Evolutionary conservation across 2,329 filamentous ascomycete genomes (phyloP), one percentile per base, ranked within the genome.

Genomic region (Penicillium griseofulvum): DNA sequence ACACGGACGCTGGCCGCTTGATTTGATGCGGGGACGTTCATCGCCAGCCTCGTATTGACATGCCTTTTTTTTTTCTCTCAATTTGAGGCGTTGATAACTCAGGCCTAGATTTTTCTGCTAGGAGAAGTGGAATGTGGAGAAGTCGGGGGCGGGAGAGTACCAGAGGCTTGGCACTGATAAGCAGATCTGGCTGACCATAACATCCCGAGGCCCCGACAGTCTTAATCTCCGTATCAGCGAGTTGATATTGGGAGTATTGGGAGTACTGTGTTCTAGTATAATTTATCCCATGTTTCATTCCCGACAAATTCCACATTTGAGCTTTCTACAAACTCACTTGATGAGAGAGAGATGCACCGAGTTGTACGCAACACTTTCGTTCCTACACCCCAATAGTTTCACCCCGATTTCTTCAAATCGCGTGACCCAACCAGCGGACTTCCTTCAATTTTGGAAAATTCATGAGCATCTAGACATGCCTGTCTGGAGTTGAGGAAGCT

Each of bases 391-490:
- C n/a, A 19, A 3, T 14, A 9, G 31, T 12, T 16, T 45, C 42
- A 45, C 24, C 6, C 11, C 12, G 28, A 33, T 38, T 44, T 49
- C 19, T 33, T 57, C 3, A 62, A 46, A 12, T 61, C 67, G 4
- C 80, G 68, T 49, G 69, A 72, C n/a, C 71, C 64, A 11, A 78
- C 64, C 7, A 76, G 57, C 0, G 75, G 73, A 38, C 72, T 76
- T 16, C 67, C 63, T 16, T 71, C 63, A 5, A 84, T 78, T 2
- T 66, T 71, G 0, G 68, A 57, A 67, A 79, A 84, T 17, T 80
- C 71, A 63, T 84, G 81, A 0, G 82, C 81, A 63, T 84, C 81
- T 2, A 83, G 57, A 56, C 80, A 83, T 0, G 82, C 82, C 58
- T 77, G 75, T 4, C 82, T 72, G 2, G 80, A 82, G 2, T 77